phyloP scores from a whole-genome alignment of 192 early-diverging fungal genomes.

The Entophlyctis luteolus region DNA sequence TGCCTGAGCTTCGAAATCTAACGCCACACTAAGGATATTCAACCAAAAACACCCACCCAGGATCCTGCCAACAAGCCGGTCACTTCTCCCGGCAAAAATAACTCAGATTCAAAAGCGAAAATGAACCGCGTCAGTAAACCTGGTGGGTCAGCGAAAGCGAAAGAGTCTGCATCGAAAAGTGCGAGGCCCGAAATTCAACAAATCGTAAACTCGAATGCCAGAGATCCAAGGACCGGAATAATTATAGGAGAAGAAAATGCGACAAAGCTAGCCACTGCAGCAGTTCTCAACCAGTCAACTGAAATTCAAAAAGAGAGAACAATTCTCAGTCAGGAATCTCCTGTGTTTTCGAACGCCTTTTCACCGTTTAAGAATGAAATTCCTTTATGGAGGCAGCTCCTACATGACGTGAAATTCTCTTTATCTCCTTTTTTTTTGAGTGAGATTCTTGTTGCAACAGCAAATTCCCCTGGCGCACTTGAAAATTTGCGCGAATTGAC shows the following conservation, averaged over 20 bases:
- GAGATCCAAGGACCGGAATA: constrained; percentile 17
- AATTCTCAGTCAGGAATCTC: no score
- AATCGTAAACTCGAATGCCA: not conserved
- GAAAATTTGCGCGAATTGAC: not conserved
- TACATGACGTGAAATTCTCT: not conserved
- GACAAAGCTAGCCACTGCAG: not conserved
- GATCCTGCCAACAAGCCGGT: no score
- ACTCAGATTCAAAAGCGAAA: no score
- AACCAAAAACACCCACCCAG: no score
- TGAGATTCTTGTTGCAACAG: not conserved
- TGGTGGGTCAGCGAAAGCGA: not conserved
- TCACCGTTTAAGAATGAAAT: no score
- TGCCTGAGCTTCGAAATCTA: no score
- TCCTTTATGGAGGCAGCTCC: not conserved
- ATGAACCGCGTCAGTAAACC: no score
- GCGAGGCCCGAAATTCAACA: not conserved
- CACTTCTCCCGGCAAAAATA: no score
- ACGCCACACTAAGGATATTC: no score
- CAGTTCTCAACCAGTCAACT: no score
- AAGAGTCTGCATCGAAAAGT: not conserved
- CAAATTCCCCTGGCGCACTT: not conserved
- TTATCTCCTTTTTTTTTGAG: constrained; percentile 9
- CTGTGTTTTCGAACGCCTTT: no score
- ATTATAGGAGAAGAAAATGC: constrained; percentile 16
- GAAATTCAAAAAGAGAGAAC: no score